A percentile compares a stretch with the other conserved stretches of the same genome.
Conservation (phyloP, 148 eudicot genomes). For the Gaultheria prostrata region DNA sequence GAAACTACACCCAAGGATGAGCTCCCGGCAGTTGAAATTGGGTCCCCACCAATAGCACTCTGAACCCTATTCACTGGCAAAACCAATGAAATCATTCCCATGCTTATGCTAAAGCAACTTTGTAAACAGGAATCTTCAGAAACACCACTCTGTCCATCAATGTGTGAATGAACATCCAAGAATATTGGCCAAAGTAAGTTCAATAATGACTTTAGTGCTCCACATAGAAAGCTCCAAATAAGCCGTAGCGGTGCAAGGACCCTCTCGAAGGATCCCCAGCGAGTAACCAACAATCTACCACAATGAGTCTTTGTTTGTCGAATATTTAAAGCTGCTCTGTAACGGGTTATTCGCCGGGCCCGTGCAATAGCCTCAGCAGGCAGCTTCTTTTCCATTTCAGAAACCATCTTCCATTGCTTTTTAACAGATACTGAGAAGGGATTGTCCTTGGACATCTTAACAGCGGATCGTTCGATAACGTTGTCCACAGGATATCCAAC, state of each 20-base stretch:
- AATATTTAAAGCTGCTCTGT: constrained; percentile 34
- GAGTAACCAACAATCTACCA: constrained; percentile 17
- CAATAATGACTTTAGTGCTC: constrained; percentile 26
- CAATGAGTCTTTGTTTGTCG: constrained; percentile 20
- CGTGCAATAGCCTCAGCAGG: constrained; percentile 66
- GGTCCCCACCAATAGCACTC: constrained; percentile 30
- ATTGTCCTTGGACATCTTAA: constrained; percentile 33
- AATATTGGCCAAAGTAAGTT: constrained; percentile 25
- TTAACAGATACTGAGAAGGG: constrained; percentile 36
- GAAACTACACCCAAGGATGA: constrained; percentile 34
- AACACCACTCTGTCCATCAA: constrained; percentile 12
- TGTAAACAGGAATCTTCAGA: constrained; percentile 38
- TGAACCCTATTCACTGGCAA: constrained; percentile 34
- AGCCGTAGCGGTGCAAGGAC: constrained; percentile 33
- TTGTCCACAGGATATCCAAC: constrained; percentile 58
- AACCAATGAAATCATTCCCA: constrained; percentile 50
- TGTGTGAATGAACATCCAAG: constrained; percentile 17
- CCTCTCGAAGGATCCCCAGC: constrained; percentile 29
- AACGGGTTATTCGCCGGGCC: constrained; percentile 69
- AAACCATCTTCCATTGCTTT: constrained; percentile 48
- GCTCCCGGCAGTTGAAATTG: constrained; percentile 27
- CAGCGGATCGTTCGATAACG: constrained; percentile 28
- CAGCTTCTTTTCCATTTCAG: constrained; percentile 63
- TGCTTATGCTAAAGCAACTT: constrained; percentile 37
- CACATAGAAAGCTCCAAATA: constrained; percentile 38